These are phyloP conservation scores for Byssothecium circinans DNA, from an alignment of 2,329 filamentous ascomycete species.

Conservation along the genomic window DNA sequence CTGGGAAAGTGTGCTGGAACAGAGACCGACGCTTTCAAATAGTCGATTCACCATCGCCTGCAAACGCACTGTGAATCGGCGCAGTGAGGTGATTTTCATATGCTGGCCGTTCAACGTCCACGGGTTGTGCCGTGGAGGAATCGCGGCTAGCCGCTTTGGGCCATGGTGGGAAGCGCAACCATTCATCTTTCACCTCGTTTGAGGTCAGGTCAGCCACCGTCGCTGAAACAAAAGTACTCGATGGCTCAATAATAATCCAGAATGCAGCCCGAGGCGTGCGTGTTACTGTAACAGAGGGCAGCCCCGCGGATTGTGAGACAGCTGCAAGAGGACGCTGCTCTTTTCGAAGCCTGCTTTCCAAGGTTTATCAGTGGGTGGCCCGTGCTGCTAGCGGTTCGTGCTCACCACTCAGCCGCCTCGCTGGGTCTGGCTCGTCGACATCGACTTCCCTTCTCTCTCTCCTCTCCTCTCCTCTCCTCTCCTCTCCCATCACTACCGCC, in stretches of 20 bases:
- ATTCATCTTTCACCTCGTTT: no score
- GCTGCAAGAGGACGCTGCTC: neutral
- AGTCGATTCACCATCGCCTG: neutral
- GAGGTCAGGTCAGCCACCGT: neutral
- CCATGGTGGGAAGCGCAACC: neutral
- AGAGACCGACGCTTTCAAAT: no score
- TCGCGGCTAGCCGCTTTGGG: neutral
- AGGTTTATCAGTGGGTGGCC: neutral
- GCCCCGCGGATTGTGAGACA: neutral
- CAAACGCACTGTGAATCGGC: neutral
- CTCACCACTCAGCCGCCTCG: conserved; percentile 11
- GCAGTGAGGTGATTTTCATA: neutral
- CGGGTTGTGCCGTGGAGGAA: no score
- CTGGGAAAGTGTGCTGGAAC: neutral
- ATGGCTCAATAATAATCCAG: neutral
- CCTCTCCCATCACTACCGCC: conserved; percentile 20
- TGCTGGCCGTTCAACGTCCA: neutral
- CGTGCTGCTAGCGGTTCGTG: neutral
- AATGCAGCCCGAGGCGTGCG: neutral
- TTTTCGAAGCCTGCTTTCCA: neutral
- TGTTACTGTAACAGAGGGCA: neutral
- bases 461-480: conserved; percentile 1
- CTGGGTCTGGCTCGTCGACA: conserved; percentile 1
- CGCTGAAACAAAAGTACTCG: neutral
- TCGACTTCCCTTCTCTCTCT: neutral